Evolutionary conservation across 2,329 filamentous ascomycete species (phyloP).

Genomic region (Fusarium sp.): DNA sequence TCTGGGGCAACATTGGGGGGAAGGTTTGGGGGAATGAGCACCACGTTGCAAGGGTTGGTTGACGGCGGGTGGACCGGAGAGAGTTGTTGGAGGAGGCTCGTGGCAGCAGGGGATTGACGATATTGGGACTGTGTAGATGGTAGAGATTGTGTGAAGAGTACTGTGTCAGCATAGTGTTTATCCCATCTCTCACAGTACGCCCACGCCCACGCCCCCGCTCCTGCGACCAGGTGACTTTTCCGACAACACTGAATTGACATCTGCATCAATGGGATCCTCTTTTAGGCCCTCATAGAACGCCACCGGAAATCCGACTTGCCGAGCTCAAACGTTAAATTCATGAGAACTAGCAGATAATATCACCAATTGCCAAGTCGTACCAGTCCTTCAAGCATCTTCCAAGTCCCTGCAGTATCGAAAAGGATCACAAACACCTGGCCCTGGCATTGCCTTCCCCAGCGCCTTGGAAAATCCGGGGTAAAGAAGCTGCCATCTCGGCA

Average conservation of each 20-base stretch:
- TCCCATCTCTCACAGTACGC: neutral
- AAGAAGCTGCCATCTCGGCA: slow-evolving; percentile 36
- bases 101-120: neutral
- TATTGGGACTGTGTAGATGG: neutral
- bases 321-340: slow-evolving; percentile 26
- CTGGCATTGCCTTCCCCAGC: slow-evolving; percentile 38
- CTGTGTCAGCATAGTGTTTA: slow-evolving; percentile 5
- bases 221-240: slow-evolving; percentile 32
- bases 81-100: neutral
- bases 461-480: slow-evolving; percentile 41
- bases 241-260: slow-evolving; percentile 15
- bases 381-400: neutral
- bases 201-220: slow-evolving; percentile 30
- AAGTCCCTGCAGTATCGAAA: slow-evolving; percentile 33
- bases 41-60: slow-evolving; percentile 25
- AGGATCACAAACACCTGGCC: slow-evolving; percentile 34
- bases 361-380: slow-evolving; percentile 6
- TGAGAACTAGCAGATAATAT: neutral
- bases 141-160: neutral
- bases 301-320: slow-evolving; percentile 18
- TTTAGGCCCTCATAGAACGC: slow-evolving; percentile 23
- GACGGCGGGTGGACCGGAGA: neutral
- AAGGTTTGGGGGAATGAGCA: slow-evolving; percentile 21
- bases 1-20: slow-evolving; percentile 17
- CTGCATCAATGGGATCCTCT: neutral